Evolutionary conservation across 2,329 filamentous ascomycete genomes (phyloP), one percentile per base, ranked within the genome.

Genomic region (Venturia aucupariae): DNA sequence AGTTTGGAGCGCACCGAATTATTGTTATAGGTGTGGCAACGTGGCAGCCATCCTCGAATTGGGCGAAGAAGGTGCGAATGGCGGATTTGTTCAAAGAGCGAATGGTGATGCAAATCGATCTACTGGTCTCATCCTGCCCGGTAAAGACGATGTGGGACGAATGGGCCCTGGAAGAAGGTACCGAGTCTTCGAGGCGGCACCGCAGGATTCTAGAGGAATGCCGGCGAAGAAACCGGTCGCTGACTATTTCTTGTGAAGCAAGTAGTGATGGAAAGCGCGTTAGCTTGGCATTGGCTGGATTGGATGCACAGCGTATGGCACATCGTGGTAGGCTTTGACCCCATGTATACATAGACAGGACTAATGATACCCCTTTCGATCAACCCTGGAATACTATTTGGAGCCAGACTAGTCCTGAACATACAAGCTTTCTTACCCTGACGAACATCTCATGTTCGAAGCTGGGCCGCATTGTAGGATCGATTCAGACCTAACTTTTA

Each of bases 221-320:
- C 94, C 94, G 66, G 94, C 94, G 3, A 99, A 99, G 84, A 97
- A 97, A 77, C 94, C 94, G 3, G 91, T 96, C 63, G 92, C 92
- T 17, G 93, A 97, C 78, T 99, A 97, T 80, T 99, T 99, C 76
- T 80, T 99, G 77, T 81, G 71, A 48, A 55, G 17, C 0, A 46
- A n/a, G 7, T 4, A 32, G 51, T n/a, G 30, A n/a, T 35, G 4
- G 51, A 35, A 35, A 22, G 11, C 27, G 30, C 30, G 2, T 57
- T 35, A 19, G 15, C 5, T 57, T 11, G 30, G 17, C 17, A 10
- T n/a, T n/a, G 17, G 27, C 13, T 57, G 32, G 27, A 19, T n/a
- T 19, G 30, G 51, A 30, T 32, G 17, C 15, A 57, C 51, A 57
- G 15, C 17, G 30, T n/a, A 35, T 15, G 11, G n/a, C 48, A 27